Conservation (phyloP, 257 asterid species). For the Ophiorrhiza pumila region DNA sequence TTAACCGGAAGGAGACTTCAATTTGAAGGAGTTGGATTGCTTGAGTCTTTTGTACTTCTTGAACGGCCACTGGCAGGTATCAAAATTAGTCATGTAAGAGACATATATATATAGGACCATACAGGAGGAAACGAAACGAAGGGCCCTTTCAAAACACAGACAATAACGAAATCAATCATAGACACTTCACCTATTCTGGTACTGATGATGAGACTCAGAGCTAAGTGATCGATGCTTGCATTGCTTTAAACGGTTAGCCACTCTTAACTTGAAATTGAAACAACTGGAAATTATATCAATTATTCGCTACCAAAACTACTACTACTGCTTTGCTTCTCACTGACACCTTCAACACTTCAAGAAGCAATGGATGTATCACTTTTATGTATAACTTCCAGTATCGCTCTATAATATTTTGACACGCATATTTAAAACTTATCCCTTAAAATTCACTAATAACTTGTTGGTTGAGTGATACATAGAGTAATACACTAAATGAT, state of each 20-base stretch:
- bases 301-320: constrained; percentile 6
- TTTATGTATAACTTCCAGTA: too few species aligned
- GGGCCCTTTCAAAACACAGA: background rate
- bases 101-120: too few species aligned
- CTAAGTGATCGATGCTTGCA: background rate
- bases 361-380: too few species aligned
- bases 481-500: too few species aligned
- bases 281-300: constrained; percentile 7
- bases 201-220: too few species aligned
- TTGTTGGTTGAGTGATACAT: too few species aligned
- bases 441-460: too few species aligned
- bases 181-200: too few species aligned
- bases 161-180: background rate
- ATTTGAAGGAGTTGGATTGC: background rate
- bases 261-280: constrained; percentile 23
- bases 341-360: constrained; percentile 11
- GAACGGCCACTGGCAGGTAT: constrained; percentile 1
- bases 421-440: too few species aligned
- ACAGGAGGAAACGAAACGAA: too few species aligned
- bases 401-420: too few species aligned
- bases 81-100: too few species aligned
- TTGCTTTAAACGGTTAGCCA: constrained; percentile 30
- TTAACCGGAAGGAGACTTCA: background rate
- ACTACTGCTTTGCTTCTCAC: constrained; percentile 19
- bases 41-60: constrained; percentile 20